These are phyloP conservation scores for Globisporangium orthogonon DNA, from an alignment of 352 stramenopile genomes.

Conservation along the genomic window DNA sequence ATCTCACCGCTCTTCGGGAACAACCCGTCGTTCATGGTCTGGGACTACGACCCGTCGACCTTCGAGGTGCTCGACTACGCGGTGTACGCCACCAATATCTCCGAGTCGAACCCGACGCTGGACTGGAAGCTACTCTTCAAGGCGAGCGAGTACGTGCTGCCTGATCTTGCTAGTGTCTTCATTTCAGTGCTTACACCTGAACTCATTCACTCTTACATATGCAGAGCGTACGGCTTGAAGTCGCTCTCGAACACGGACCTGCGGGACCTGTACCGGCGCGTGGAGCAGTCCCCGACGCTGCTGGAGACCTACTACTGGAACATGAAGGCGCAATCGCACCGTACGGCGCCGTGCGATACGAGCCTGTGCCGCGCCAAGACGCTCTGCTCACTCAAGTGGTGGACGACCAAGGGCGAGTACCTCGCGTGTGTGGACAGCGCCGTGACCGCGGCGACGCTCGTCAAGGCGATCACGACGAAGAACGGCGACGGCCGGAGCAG, in stretches of 20 bases:
- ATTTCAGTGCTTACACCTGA: too few relatives aligned
- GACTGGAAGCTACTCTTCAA: slow-evolving; percentile 52
- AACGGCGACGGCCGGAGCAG: neutral
- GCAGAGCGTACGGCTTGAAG: slow-evolving; percentile 45
- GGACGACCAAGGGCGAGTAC: slow-evolving; percentile 66
- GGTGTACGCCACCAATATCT: slow-evolving; percentile 75
- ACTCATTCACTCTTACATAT: neutral
- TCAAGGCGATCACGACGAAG: slow-evolving; percentile 9
- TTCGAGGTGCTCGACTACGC: slow-evolving; percentile 71
- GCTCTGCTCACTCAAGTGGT: slow-evolving; percentile 75
- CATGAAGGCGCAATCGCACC: slow-evolving; percentile 72
- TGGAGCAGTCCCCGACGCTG: slow-evolving; percentile 40
- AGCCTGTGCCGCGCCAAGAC: slow-evolving; percentile 50
- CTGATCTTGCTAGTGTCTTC: neutral
- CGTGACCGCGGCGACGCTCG: slow-evolving; percentile 13
- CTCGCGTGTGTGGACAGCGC: slow-evolving; percentile 48
- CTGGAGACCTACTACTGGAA: slow-evolving; percentile 77
- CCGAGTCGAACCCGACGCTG: slow-evolving; percentile 23
- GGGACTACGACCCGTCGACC: slow-evolving; percentile 56
- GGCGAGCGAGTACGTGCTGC: slow-evolving; percentile 23
- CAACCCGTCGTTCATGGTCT: slow-evolving; percentile 89
- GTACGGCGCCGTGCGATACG: slow-evolving; percentile 30
- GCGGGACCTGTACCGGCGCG: slow-evolving; percentile 35
- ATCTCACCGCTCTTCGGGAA: slow-evolving; percentile 89
- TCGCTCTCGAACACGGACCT: slow-evolving; percentile 40